phyloP scores from a whole-genome alignment of 371 early-diverging fungal species.

The Furculomyces boomerangus region DNA sequence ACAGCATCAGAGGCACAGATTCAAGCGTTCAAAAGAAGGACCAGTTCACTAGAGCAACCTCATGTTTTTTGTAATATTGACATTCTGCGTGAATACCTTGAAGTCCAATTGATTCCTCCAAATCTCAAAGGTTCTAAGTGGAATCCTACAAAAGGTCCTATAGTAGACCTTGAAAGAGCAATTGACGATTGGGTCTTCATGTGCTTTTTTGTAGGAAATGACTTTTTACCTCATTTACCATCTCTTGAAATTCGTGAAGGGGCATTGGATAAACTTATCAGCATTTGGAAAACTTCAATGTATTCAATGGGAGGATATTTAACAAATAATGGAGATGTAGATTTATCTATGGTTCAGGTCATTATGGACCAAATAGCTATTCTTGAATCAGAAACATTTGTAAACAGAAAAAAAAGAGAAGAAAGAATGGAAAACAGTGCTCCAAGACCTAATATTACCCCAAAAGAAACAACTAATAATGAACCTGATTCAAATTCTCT shows the following conservation, averaged over 20 bases:
- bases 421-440: conserved; percentile 12
- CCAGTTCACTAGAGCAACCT: conserved; percentile 37
- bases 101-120: conserved; percentile 54
- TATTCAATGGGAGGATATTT: conserved; percentile 67
- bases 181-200: conserved; percentile 99
- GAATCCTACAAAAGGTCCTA: conserved; percentile 16
- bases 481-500: too few species aligned
- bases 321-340: conserved; percentile 67
- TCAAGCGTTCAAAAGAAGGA: neutral
- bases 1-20: conserved; percentile 4
- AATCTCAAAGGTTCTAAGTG: conserved; percentile 21
- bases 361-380: conserved; percentile 65
- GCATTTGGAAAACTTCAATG: conserved; percentile 67
- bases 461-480: neutral
- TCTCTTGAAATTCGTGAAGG: conserved; percentile 95
- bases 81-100: conserved; percentile 84
- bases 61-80: conserved; percentile 79
- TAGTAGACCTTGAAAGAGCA: conserved; percentile 76
- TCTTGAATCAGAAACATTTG: conserved; percentile 73
- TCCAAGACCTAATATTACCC: neutral
- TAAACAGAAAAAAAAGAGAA: conserved; percentile 30
- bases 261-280: conserved; percentile 80
- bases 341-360: conserved; percentile 54
- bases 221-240: conserved; percentile 97
- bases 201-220: conserved; percentile 99